Evolutionary conservation across 768 basidiomycete genomes (phyloP).

Genomic region (Xerocomellus chrysenteron): DNA sequence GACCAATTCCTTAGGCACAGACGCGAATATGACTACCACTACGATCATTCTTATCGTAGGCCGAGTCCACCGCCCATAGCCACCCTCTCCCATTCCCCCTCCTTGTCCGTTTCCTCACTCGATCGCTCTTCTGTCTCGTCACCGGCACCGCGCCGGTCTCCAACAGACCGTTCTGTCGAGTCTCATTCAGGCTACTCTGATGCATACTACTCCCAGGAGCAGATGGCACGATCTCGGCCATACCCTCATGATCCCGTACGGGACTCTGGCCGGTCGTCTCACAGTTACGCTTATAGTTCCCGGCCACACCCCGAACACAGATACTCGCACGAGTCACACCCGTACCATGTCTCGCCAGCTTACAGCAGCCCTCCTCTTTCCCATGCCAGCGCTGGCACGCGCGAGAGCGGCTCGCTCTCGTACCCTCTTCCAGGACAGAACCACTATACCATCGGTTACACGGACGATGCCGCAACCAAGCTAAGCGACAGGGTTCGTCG

Average conservation of each 20-base stretch:
- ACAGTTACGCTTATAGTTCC: constrained; percentile 34
- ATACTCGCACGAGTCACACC: constrained; percentile 34
- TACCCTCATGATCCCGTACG: constrained; percentile 35
- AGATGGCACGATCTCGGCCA: constrained; percentile 31
- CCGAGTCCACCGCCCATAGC: constrained; percentile 52
- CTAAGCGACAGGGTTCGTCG: constrained; percentile 73
- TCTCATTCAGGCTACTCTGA: constrained; percentile 36
- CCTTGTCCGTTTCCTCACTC: constrained; percentile 55
- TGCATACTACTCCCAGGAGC: constrained; percentile 40
- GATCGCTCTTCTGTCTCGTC: constrained; percentile 63
- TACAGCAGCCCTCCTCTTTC: constrained; percentile 30
- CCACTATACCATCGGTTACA: constrained; percentile 47
- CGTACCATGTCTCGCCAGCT: constrained; percentile 28
- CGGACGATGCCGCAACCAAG: constrained; percentile 80
- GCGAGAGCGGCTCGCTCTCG: constrained; percentile 29
- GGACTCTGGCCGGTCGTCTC: constrained; percentile 33
- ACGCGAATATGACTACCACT: constrained; percentile 41
- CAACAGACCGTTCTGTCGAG: constrained; percentile 33
- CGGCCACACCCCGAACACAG: constrained; percentile 30
- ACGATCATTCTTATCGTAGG: constrained; percentile 39
- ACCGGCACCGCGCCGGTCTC: constrained; percentile 49
- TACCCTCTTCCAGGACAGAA: constrained; percentile 41
- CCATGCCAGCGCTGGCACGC: constrained; percentile 20
- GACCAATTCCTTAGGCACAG: constrained; percentile 31
- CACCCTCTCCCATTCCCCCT: constrained; percentile 57